Evolutionary conservation across 1,139 yeast species (phyloP), one percentile per base, ranked within the genome.

Genomic region (Pichia inconspicua): DNA sequence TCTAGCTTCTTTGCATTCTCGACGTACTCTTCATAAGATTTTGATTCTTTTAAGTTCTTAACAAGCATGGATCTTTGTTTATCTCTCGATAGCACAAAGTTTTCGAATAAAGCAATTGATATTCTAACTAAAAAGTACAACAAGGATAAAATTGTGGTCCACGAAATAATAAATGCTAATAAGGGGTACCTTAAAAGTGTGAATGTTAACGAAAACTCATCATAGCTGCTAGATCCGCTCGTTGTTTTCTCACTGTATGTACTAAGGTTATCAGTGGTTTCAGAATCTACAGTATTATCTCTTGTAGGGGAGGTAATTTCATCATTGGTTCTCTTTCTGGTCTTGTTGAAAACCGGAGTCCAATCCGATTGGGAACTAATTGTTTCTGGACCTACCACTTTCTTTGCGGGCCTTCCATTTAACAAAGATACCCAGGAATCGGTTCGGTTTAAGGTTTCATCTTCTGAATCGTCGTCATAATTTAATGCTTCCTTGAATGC

Each of bases 301-400:
- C 27, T n/a, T 6, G 30, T 39, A 15, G 19, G 45, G 19, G 22
- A 40, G 25, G 12, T 2, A 0, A 30, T 25, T 43, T 38, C 48
- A n/a, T 19, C 25, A 11, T 17, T 11, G 12, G 36, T 43, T 25
- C 48, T 43, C 44, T 45, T 52, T 28, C 36, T 49, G 2, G 70
- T 51, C 25, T 57, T 57, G 45, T 61, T 64, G 40, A 72, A 68
- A 3, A 80, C 67, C 0, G 89, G 89, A 19, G 76, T 76, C 90
- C 89, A 82, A 61, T 83, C 89, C 54, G 76, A 77, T 55, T 75
- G 74, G 3, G 88, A 80, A 0, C 77, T 63, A 45, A 83, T 81
- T 56, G 71, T 60, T 45, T 69, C 72, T 10, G 67, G 59, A 32
- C 51, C 48, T 60, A 67, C 1, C 5, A 12, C 15, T 66, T 68